Evolutionary conservation across 345 rosid genomes (phyloP).

Genomic region (Salix caprea): DNA sequence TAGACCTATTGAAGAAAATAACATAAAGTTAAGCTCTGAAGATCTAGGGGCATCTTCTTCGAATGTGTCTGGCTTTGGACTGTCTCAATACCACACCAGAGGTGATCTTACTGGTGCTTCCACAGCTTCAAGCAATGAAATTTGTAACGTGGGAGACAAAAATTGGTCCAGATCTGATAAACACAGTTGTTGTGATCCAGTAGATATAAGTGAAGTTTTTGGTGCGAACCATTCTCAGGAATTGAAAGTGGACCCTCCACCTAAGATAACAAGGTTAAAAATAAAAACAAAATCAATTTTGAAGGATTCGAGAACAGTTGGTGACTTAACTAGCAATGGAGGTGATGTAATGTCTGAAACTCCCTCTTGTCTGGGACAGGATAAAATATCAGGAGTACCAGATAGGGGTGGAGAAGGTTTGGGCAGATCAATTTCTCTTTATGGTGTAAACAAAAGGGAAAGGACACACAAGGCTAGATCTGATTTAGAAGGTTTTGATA

Average conservation of each 20-base stretch:
- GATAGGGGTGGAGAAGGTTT: constrained; percentile 22
- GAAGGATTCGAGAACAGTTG: constrained; percentile 26
- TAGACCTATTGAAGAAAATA: constrained; percentile 1
- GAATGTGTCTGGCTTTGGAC: neutral
- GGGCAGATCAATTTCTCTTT: constrained; percentile 24
- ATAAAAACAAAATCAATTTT: constrained; percentile 44
- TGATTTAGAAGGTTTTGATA: constrained; percentile 26
- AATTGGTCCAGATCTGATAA: constrained; percentile 15
- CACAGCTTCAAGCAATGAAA: constrained; percentile 8
- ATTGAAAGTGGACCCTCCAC: constrained; percentile 39
- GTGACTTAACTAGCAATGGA: constrained; percentile 28
- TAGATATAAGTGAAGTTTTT: constrained; percentile 19
- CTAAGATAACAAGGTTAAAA: constrained; percentile 48
- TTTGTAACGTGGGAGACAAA: constrained; percentile 1
- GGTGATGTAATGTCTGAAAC: constrained; percentile 23
- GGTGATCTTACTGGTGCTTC: constrained; percentile 22
- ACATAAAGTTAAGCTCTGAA: neutral
- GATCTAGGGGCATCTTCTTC: constrained; percentile 12
- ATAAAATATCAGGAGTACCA: constrained; percentile 15
- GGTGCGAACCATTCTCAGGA: constrained; percentile 30
- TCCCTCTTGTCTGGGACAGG: constrained; percentile 22
- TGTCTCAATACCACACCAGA: constrained; percentile 23
- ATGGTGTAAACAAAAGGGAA: constrained; percentile 13
- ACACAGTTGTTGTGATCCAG: constrained; percentile 6
- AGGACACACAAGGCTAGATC: constrained; percentile 6